phyloP scores from a whole-genome alignment of 768 basidiomycete species.

The Russula brevipes region DNA sequence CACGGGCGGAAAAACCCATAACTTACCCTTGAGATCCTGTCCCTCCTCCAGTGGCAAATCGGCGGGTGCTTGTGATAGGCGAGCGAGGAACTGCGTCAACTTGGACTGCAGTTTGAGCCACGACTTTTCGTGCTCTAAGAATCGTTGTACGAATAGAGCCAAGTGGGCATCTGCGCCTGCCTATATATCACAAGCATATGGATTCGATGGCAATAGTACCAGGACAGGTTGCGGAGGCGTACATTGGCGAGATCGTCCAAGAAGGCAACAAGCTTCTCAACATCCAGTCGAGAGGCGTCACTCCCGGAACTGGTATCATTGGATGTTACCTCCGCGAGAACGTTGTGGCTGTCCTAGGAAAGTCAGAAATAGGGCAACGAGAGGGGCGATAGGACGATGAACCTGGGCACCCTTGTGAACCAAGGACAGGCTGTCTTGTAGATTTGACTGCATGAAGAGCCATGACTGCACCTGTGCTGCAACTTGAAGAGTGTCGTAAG shows the following conservation, averaged over 20 bases:
- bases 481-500: constrained; percentile 37
- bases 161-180: not conserved
- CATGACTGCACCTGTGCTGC: constrained; percentile 55
- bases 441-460: constrained; percentile 53
- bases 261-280: constrained; percentile 9
- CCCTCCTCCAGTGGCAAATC: constrained; percentile 7
- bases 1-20: not conserved
- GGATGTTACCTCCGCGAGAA: constrained; percentile 1
- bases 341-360: constrained; percentile 15
- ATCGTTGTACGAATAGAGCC: constrained; percentile 16
- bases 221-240: not conserved
- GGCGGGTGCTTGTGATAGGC: constrained; percentile 12
- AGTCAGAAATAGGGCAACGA: not conserved
- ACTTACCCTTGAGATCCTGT: constrained; percentile 11
- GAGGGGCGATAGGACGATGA: not conserved
- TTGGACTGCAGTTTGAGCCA: constrained; percentile 14
- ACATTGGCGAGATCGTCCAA: constrained; percentile 15
- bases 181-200: not conserved
- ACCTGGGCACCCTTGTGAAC: constrained; percentile 36
- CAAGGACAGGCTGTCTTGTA: constrained; percentile 46
- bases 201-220: not conserved
- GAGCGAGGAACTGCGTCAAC: constrained; percentile 11
- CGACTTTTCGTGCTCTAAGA: constrained; percentile 22
- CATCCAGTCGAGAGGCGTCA: not conserved
- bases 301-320: not conserved